Base-by-base conservation (phyloP, 1,139 yeast species). In the Zygoascus meyerae region DNA sequence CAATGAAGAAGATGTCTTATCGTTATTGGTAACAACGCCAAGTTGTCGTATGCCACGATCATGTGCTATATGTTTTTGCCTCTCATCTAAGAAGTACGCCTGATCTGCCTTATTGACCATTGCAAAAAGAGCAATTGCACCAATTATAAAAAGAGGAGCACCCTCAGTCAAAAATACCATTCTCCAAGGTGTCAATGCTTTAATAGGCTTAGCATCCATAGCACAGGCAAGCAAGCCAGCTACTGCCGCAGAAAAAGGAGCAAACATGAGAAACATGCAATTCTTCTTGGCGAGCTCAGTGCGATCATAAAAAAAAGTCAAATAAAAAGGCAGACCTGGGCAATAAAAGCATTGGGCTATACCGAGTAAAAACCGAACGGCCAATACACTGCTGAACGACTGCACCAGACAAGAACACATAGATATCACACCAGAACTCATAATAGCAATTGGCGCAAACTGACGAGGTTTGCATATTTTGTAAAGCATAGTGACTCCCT, bases 241-340 rank as follows among this genome's bases (percentile, higher is more conserved):
- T 39, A 62, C 46, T 9, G 60, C 55, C 29, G 60, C 52, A 11
- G 63, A 55, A 30, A 62, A 36, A 2, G 64, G 59, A 7, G 56
- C 42, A 17, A 54, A 52, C 11, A 81, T 69, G 58, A 76, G 76
- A 53, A 79, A 70, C 41, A 78, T 65, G 17, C 81, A 75, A 58
- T 75, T 75, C 58, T 84, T 65, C 40, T 74, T 63, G 2, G 79
- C 60, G 36, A 57, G 50, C 47, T 62, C 66, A 14, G 55, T 56
- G 7, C 65, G 52, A 40, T 48, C 51, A 41, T 62, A 62, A 48
- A 57, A 62, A 34, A 54, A 53, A 9, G 61, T 46, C 31, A 62
- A 47, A 40, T 60, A 58, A 44, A 55, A 61, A 28, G 56, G 71
- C 29, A 60, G 54, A n/a, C 65, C 65, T 1, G 65, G 61, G 29